Evolutionary conservation across 331 rosid genomes (phyloP).

Genomic region (Spiraea crenata): DNA sequence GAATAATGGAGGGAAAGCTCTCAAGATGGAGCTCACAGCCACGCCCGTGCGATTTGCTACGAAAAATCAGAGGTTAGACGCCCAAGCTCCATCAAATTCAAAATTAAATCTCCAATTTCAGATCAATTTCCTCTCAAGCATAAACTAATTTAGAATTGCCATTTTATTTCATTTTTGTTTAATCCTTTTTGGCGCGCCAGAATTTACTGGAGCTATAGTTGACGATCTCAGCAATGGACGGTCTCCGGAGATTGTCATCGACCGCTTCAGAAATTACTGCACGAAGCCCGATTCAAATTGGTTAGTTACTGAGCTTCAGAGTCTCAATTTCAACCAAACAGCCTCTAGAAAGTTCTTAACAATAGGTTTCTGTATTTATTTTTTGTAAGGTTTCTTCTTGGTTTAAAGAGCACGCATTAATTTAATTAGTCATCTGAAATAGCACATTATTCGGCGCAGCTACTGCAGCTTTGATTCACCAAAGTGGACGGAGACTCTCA

Average conservation of each 20-base stretch:
- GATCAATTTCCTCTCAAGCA: background rate
- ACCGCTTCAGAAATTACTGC: conserved; percentile 72
- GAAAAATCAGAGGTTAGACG: conserved; percentile 59
- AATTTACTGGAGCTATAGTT: conserved; percentile 49
- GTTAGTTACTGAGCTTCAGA: conserved; percentile 27
- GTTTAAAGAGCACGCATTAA: background rate
- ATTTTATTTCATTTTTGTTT: background rate
- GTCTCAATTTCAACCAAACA: conserved; percentile 7
- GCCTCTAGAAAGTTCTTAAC: background rate
- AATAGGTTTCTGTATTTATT: background rate
- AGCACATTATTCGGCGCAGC: conserved; percentile 37
- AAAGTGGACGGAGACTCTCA: conserved; percentile 61
- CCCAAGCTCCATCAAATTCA: background rate
- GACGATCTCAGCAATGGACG: conserved; percentile 49
- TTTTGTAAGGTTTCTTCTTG: too few relatives aligned
- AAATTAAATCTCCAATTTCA: background rate
- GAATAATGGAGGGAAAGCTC: conserved; percentile 67
- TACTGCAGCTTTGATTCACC: conserved; percentile 51
- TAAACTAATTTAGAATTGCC: background rate
- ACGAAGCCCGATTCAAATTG: conserved; percentile 39
- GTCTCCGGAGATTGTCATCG: conserved; percentile 51
- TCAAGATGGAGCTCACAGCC: conserved; percentile 24
- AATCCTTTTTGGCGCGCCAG: conserved; percentile 37
- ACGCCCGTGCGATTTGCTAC: conserved; percentile 33
- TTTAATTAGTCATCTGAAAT: background rate